phyloP scores from a whole-genome alignment of 2,329 filamentous ascomycete species.

The Xylariales sp. region DNA sequence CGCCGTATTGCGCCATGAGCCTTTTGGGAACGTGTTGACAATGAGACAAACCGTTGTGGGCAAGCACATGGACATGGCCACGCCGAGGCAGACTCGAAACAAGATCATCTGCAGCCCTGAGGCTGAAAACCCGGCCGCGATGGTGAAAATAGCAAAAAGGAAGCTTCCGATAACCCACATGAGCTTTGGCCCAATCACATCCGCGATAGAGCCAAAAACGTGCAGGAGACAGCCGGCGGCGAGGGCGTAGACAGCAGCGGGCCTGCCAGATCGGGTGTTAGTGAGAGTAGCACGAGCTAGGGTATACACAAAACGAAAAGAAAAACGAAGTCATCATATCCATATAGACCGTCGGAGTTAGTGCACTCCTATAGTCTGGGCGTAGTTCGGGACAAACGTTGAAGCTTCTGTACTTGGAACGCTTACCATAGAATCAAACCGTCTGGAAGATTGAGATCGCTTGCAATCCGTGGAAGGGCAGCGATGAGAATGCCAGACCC shows the following conservation, averaged over 20 bases:
- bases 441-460: constrained; percentile 25
- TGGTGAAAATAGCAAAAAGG: constrained; percentile 25
- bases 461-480: constrained; percentile 30
- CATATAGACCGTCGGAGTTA: too few species aligned
- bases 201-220: constrained; percentile 30
- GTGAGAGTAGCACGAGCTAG: too few species aligned
- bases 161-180: constrained; percentile 29
- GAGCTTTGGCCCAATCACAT: constrained; percentile 28
- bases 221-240: constrained; percentile 22
- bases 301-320: too few species aligned
- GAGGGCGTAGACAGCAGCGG: constrained; percentile 17
- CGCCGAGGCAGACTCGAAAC: constrained; percentile 28
- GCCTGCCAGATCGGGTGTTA: too few species aligned
- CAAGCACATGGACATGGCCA: constrained; percentile 31
- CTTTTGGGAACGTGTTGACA: constrained; percentile 30
- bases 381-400: too few species aligned
- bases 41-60: constrained; percentile 32
- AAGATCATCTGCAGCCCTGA: constrained; percentile 31
- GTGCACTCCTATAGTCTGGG: too few species aligned
- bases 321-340: too few species aligned
- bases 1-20: constrained; percentile 31
- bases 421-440: constrained; percentile 13
- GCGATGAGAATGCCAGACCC: constrained; percentile 30
- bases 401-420: too few species aligned
- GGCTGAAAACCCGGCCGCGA: constrained; percentile 27